Conservation (phyloP, 192 early-diverging fungal genomes). For the Haplosporangium gracile region DNA sequence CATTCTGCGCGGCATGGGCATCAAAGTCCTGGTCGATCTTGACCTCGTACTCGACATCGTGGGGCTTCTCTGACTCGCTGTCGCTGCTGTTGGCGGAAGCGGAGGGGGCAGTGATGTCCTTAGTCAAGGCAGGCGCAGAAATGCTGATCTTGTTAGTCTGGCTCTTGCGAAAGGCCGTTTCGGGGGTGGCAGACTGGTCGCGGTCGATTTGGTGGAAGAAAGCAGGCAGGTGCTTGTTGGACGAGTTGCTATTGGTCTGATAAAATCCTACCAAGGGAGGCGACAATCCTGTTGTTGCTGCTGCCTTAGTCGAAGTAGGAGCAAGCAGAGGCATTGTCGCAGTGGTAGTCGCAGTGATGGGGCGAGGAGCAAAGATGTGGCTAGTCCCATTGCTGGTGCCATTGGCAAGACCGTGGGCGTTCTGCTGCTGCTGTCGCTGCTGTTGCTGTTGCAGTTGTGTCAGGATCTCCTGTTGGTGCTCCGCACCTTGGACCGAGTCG, state of each 20-base stretch:
- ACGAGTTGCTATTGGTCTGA: constrained; percentile 30
- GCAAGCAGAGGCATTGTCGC: background rate
- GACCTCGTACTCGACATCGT: constrained; percentile 62
- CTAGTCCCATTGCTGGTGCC: background rate
- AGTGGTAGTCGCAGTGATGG: constrained; percentile 11
- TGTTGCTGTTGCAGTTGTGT: constrained; percentile 23
- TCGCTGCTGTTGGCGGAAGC: constrained; percentile 11
- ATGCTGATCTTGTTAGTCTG: constrained; percentile 1
- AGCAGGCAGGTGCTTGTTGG: constrained; percentile 49
- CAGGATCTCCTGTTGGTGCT: constrained; percentile 19
- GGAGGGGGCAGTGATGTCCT: background rate
- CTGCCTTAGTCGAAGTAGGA: constrained; percentile 9
- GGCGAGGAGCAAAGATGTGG: constrained; percentile 37
- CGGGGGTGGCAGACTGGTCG: constrained; percentile 50
- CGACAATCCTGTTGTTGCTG: constrained; percentile 4
- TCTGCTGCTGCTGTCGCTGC: constrained; percentile 8
- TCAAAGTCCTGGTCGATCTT: constrained; percentile 59
- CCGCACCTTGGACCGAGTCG: constrained; percentile 38
- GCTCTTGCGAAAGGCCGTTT: constrained; percentile 31
- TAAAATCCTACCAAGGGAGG: constrained; percentile 18
- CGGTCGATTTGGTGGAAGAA: constrained; percentile 52
- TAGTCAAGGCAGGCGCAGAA: background rate
- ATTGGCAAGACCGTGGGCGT: constrained; percentile 21
- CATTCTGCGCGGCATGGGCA: constrained; percentile 46
- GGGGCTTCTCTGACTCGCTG: constrained; percentile 19